Conservation (phyloP, 2,329 filamentous ascomycete species). For the Tetracladium maxilliforme region DNA sequence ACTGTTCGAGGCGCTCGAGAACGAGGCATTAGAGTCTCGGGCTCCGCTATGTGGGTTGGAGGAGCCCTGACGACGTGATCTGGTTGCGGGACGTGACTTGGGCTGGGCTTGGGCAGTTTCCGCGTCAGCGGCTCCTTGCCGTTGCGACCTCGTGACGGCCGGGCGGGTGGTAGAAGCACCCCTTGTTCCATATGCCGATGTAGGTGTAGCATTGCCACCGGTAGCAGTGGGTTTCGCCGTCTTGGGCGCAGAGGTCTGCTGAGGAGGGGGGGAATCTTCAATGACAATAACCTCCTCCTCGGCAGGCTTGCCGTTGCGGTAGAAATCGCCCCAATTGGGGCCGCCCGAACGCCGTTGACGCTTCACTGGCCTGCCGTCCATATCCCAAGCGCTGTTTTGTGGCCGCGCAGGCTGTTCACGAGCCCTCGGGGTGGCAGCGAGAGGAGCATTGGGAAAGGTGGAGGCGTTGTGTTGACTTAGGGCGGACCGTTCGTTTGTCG, state of each 20-base stretch:
- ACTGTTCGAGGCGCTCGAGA: conserved; percentile 68
- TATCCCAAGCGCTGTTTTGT: conserved; percentile 17
- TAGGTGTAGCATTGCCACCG: too few relatives aligned
- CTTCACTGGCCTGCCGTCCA: conserved; percentile 16
- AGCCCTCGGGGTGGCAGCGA: too few relatives aligned
- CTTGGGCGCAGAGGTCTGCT: too few relatives aligned
- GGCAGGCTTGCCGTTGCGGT: conserved; percentile 37
- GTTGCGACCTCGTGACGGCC: too few relatives aligned
- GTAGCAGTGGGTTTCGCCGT: too few relatives aligned
- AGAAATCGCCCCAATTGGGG: conserved; percentile 34
- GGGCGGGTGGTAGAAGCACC: conserved; percentile 26
- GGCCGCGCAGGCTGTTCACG: too few relatives aligned
- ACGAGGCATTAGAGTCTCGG: conserved; percentile 75
- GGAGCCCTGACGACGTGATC: conserved; percentile 49
- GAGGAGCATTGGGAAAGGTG: too few relatives aligned
- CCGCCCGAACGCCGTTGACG: conserved; percentile 16
- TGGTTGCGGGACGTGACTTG: conserved; percentile 55
- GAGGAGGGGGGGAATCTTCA: conserved; percentile 45
- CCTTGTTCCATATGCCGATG: conserved; percentile 12
- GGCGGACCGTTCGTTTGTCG: too few relatives aligned
- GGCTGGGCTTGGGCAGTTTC: conserved; percentile 63
- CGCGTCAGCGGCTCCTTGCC: too few relatives aligned
- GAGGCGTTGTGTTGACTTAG: too few relatives aligned
- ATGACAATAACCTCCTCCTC: conserved; percentile 76
- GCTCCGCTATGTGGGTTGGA: conserved; percentile 54